phyloP scores from a whole-genome alignment of 495 filamentous ascomycete species.

The Hypoxylon subgilvum region DNA sequence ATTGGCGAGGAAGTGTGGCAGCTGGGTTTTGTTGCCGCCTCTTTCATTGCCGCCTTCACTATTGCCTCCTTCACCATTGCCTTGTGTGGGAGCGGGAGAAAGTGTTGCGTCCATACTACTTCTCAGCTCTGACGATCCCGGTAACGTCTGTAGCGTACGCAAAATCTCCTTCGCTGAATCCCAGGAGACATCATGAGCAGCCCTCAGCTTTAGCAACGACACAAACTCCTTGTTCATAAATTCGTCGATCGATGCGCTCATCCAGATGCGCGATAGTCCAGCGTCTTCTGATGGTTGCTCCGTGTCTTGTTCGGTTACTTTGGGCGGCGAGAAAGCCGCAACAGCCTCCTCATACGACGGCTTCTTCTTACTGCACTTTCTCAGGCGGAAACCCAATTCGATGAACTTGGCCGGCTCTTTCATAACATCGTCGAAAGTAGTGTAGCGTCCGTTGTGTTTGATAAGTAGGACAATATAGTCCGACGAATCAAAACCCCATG shows the following conservation, averaged over 20 bases:
- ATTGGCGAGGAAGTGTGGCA: constrained; percentile 15
- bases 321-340: constrained; percentile 53
- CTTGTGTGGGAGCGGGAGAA: too few species aligned
- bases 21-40: constrained; percentile 2
- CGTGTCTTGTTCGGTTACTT: background rate
- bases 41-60: constrained; percentile 13
- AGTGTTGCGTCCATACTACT: too few species aligned
- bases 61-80: too few species aligned
- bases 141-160: background rate
- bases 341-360: constrained; percentile 58
- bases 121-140: too few species aligned
- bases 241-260: constrained; percentile 73
- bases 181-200: constrained; percentile 65
- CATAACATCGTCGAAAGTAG: constrained; percentile 49
- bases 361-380: constrained; percentile 62
- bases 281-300: background rate
- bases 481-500: constrained; percentile 71
- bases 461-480: constrained; percentile 83
- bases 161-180: constrained; percentile 68
- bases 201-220: constrained; percentile 65
- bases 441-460: constrained; percentile 67
- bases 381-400: constrained; percentile 50
- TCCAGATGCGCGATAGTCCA: constrained; percentile 63
- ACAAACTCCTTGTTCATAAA: constrained; percentile 74
- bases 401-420: background rate